Evolutionary conservation across 2,329 filamentous ascomycete genomes (phyloP).

Genomic region (Trichothecium sympodiale): DNA sequence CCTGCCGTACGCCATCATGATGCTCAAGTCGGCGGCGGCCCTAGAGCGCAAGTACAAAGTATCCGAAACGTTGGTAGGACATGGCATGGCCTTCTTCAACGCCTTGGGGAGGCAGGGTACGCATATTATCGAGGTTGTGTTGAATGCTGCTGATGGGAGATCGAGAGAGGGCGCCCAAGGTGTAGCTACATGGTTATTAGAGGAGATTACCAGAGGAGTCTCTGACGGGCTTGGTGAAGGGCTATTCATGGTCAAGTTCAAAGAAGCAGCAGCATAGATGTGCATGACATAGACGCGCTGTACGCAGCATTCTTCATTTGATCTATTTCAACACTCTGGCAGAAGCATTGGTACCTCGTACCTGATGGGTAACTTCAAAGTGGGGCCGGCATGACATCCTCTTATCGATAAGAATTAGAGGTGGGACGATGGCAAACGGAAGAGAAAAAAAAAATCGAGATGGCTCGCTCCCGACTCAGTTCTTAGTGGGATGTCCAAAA

Average conservation of each 20-base stretch:
- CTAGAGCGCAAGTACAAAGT: conserved; percentile 59
- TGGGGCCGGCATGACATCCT: no score
- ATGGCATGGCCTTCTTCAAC: conserved; percentile 47
- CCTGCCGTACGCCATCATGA: conserved; percentile 46
- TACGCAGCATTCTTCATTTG: no score
- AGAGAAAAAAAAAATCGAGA: no score
- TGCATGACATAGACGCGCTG: no score
- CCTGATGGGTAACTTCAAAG: no score
- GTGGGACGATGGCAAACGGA: no score
- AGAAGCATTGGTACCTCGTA: no score
- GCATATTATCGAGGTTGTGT: conserved; percentile 41
- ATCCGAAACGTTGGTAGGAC: conserved; percentile 61
- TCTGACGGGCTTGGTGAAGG: conserved; percentile 47
- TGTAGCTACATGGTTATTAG: conserved; percentile 49
- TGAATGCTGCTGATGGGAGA: conserved; percentile 51
- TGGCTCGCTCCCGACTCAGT: no score
- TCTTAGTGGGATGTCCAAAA: no score
- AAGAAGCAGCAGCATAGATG: background rate
- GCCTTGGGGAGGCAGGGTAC: conserved; percentile 47
- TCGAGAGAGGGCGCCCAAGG: conserved; percentile 36
- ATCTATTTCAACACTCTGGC: no score
- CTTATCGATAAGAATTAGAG: no score
- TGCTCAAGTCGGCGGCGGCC: conserved; percentile 42
- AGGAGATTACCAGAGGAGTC: conserved; percentile 54
- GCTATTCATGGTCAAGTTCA: conserved; percentile 6